Conservation (phyloP, 805 yeast species). For the Teunomyces aglyptinius region DNA sequence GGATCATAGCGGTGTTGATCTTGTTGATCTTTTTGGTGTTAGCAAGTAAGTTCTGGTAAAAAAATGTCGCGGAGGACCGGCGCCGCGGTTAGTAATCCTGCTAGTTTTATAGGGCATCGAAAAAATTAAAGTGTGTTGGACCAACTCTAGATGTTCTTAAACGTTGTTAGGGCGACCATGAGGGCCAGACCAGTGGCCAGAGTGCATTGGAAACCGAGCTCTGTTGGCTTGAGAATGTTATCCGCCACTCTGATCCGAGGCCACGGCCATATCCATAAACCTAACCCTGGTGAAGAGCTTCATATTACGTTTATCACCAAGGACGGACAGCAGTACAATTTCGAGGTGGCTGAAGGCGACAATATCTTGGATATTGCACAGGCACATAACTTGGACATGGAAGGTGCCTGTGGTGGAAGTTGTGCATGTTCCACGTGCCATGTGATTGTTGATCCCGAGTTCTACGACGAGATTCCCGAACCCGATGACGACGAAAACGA, state of each 20-base stretch:
- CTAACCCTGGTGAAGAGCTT: slow-evolving; percentile 89
- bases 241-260: slow-evolving; percentile 17
- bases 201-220: background rate
- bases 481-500: slow-evolving; percentile 98
- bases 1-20: slow-evolving; percentile 84
- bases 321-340: slow-evolving; percentile 79
- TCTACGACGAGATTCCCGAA: slow-evolving; percentile 85
- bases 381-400: slow-evolving; percentile 91
- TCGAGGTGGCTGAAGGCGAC: slow-evolving; percentile 92
- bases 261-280: slow-evolving; percentile 89
- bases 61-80: background rate
- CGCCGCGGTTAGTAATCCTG: slow-evolving; percentile 1
- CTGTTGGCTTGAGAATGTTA: slow-evolving; percentile 12
- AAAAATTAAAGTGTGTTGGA: background rate
- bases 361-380: slow-evolving; percentile 91
- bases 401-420: slow-evolving; percentile 98
- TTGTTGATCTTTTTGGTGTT: slow-evolving; percentile 78
- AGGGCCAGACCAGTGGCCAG: slow-evolving; percentile 3
- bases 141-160: slow-evolving; percentile 3
- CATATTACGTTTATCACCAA: slow-evolving; percentile 83
- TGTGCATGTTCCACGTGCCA: slow-evolving; percentile 99
- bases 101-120: slow-evolving; percentile 3
- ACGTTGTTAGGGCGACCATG: slow-evolving; percentile 1
- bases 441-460: slow-evolving; percentile 93
- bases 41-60: slow-evolving; percentile 72